phyloP scores from a whole-genome alignment of 148 eudicot genomes.

The Pouteria glomerata region DNA sequence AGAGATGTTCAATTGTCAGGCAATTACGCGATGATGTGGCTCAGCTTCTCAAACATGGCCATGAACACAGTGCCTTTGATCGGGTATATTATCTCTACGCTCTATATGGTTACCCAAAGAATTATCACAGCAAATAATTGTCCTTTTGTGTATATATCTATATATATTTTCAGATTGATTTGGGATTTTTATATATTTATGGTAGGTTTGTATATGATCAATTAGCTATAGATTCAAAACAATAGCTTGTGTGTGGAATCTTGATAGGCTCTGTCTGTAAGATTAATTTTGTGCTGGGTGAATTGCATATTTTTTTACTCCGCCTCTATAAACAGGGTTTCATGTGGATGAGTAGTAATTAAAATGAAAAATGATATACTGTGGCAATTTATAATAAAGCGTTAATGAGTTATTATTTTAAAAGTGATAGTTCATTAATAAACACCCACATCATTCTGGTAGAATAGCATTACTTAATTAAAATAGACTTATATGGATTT shows the following conservation, averaged over 20 bases:
- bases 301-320: background rate
- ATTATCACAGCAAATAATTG: too few relatives aligned
- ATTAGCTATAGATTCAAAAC: background rate
- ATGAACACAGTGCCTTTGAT: constrained; percentile 42
- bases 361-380: too few relatives aligned
- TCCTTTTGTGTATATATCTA: too few relatives aligned
- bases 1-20: constrained; percentile 42
- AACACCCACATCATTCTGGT: too few relatives aligned
- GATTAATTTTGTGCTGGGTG: background rate
- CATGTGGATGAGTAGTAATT: too few relatives aligned
- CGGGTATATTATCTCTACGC: constrained; percentile 35
- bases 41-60: constrained; percentile 55
- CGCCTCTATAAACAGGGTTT: background rate
- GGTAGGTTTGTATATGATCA: background rate
- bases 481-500: too few relatives aligned
- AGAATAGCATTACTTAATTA: too few relatives aligned
- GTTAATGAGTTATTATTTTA: too few relatives aligned
- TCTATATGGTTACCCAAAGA: too few relatives aligned
- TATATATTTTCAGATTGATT: too few relatives aligned
- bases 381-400: too few relatives aligned
- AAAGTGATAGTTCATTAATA: too few relatives aligned
- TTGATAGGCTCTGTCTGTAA: background rate
- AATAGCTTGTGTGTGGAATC: background rate
- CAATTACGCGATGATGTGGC: constrained; percentile 55
- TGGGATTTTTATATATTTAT: background rate